A percentile compares a stretch with the other conserved stretches of the same genome.
phyloP scores from a whole-genome alignment of 75 land plant genomes.

The Azolla pinnata region DNA sequence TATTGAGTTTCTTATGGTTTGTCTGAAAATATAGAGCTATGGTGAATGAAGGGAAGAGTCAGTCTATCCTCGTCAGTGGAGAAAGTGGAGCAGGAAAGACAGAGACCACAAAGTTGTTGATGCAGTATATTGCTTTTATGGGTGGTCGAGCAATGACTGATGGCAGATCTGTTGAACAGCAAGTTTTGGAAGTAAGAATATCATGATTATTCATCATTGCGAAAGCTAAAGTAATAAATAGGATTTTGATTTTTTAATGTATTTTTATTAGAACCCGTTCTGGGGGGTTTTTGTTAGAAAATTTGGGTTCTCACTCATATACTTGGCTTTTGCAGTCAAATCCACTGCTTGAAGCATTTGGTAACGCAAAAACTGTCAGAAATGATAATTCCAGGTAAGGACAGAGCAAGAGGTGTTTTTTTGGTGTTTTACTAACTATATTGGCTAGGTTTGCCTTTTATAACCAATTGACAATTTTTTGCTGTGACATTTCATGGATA shows the following conservation, averaged over 20 bases:
- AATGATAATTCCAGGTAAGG: constrained; percentile 35
- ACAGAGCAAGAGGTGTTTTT: too few species aligned
- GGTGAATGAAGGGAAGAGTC: constrained; percentile 39
- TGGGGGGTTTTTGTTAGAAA: background rate
- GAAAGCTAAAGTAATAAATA: too few species aligned
- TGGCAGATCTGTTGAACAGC: constrained; percentile 40
- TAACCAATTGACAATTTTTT: too few species aligned
- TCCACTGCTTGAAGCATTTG: constrained; percentile 47
- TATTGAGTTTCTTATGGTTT: background rate
- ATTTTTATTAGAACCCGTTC: too few species aligned
- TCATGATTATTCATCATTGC: too few species aligned
- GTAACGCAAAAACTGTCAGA: constrained; percentile 39
- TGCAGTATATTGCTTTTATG: constrained; percentile 38
- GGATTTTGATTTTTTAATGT: too few species aligned
- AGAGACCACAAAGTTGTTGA: constrained; percentile 31
- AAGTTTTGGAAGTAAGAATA: constrained; percentile 32
- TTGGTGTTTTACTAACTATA: too few species aligned
- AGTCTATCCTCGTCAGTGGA: constrained; percentile 38
- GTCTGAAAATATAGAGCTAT: constrained; percentile 21
- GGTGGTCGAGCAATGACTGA: constrained; percentile 33
- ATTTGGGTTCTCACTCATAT: background rate
- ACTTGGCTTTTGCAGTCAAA: constrained; percentile 28
- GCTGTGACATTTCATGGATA: too few species aligned
- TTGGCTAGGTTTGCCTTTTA: too few species aligned
- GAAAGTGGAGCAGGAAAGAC: constrained; percentile 39